These are phyloP conservation scores for Phanerochaete carnosa DNA, from an alignment of 768 basidiomycete species.

Conservation along the genomic window DNA sequence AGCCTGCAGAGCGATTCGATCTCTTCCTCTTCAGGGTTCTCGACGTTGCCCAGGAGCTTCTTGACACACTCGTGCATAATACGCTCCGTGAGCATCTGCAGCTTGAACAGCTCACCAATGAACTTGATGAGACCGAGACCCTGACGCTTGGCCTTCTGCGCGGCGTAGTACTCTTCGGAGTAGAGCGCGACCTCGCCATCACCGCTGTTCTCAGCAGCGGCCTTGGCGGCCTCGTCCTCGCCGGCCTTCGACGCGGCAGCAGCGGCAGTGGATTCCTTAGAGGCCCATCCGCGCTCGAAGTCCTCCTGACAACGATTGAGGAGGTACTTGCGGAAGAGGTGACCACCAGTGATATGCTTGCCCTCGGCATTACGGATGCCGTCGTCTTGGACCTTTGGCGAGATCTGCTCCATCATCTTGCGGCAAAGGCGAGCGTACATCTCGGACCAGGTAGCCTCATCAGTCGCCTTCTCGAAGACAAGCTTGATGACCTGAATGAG, in stretches of 20 bases:
- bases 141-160: constrained; percentile 95
- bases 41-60: constrained; percentile 89
- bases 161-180: constrained; percentile 91
- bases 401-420: constrained; percentile 95
- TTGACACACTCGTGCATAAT: constrained; percentile 99
- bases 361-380: constrained; percentile 78
- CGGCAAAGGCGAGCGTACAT: constrained; percentile 97
- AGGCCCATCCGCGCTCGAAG: constrained; percentile 94
- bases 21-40: constrained; percentile 96
- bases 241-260: constrained; percentile 82
- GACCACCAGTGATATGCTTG: constrained; percentile 88
- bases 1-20: constrained; percentile 96
- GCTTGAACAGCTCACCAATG: constrained; percentile 97
- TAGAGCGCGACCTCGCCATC: constrained; percentile 74
- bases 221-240: constrained; percentile 80
- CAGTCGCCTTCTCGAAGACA: constrained; percentile 96
- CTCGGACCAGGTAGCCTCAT: constrained; percentile 92
- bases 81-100: constrained; percentile 96
- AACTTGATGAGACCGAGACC: constrained; percentile 97
- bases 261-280: constrained; percentile 81
- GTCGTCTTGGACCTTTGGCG: constrained; percentile 83
- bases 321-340: constrained; percentile 95
- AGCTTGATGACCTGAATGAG: constrained; percentile 94
- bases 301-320: constrained; percentile 91
- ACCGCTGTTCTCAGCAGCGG: constrained; percentile 55